Evolutionary conservation across 805 yeast species (phyloP), one percentile per base, ranked within the genome.

Genomic region (Nakazawaea ernobii): DNA sequence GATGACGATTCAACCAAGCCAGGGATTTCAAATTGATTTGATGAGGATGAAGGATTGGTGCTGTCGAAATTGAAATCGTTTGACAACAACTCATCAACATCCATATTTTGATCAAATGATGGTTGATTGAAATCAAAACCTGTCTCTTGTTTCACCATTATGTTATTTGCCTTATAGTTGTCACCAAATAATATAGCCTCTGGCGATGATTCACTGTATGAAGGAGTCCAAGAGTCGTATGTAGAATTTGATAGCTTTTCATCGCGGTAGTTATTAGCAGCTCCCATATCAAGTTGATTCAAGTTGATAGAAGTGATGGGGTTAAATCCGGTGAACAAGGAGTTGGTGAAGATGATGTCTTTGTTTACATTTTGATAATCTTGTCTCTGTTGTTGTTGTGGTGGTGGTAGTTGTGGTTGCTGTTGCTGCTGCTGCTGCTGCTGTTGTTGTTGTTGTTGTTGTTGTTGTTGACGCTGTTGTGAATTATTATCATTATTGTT

Each of bases 191-290:
- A 54, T 39, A 63, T 57, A 14, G 57, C 66, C 42, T 65, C 70
- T 4, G 70, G 70, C 2, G 69, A 65, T 1, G 70, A 66, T 7
- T 67, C 70, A 14, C 40, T 20, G 47, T 62, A 64, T 10, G 50
- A 39, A 8, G 70, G 69, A 2, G 69, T 64, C 24, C 65, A 43
- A 4, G 61, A 58, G 0, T 62, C 59, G 1, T 46, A 46, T 15
- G 44, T 45, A 26, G 49, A 45, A 20, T 29, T 27, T 11, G 49
- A 45, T 20, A 35, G 13, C n/a, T 32, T 40, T 13, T 45, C 41
- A 26, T 32, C 40, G 13, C 14, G 26, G 10, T 14, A 33, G 26
- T 39, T 44, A n/a, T 11, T 33, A 15, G 11, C 24, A n/a, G 13
- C 33, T 15, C 35, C 38, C 49, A 45, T 33, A 28, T 37, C 36